Evolutionary conservation across 2,329 filamentous ascomycete genomes (phyloP).

Genomic region (Scolecobasidium constrictum): DNA sequence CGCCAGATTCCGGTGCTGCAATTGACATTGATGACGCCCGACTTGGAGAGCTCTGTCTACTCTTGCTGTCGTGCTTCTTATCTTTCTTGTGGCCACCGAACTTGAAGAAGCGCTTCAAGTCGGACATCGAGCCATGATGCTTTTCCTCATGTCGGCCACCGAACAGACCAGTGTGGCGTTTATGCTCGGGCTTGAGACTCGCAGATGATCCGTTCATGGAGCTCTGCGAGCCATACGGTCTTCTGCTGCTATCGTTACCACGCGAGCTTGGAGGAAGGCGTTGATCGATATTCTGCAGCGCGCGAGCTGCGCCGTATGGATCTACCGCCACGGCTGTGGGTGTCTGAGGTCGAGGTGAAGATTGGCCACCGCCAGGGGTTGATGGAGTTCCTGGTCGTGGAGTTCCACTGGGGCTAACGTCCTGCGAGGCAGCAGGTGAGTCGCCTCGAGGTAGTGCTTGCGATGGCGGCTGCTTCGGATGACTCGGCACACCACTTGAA

Average conservation of each 20-base stretch:
- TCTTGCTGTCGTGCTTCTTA: conserved; percentile 45
- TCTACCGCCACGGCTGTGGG: conserved; percentile 72
- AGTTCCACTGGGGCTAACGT: conserved; percentile 51
- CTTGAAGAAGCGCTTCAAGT: conserved; percentile 94
- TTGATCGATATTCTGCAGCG: neutral
- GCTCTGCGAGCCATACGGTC: neutral
- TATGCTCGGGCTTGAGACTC: conserved; percentile 16
- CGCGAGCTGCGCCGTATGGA: conserved; percentile 47
- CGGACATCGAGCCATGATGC: conserved; percentile 70
- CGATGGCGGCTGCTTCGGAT: conserved; percentile 38
- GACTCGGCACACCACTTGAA: conserved; percentile 29
- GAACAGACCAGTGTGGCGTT: conserved; percentile 42
- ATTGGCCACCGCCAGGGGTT: conserved; percentile 44
- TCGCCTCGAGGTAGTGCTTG: conserved; percentile 48
- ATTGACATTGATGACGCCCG: conserved; percentile 31
- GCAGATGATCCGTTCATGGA: conserved; percentile 4
- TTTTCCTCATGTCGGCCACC: conserved; percentile 24
- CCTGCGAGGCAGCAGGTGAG: conserved; percentile 41
- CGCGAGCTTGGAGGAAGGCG: conserved; percentile 11
- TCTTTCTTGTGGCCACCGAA: conserved; percentile 48
- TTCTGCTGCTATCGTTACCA: conserved; percentile 23
- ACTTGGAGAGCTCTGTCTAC: conserved; percentile 47
- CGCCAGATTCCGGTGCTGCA: conserved; percentile 17
- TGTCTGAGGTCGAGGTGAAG: conserved; percentile 61
- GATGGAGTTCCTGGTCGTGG: conserved; percentile 32